phyloP scores from a whole-genome alignment of 2,329 filamentous ascomycete genomes.

The Fusarium equiseti region DNA sequence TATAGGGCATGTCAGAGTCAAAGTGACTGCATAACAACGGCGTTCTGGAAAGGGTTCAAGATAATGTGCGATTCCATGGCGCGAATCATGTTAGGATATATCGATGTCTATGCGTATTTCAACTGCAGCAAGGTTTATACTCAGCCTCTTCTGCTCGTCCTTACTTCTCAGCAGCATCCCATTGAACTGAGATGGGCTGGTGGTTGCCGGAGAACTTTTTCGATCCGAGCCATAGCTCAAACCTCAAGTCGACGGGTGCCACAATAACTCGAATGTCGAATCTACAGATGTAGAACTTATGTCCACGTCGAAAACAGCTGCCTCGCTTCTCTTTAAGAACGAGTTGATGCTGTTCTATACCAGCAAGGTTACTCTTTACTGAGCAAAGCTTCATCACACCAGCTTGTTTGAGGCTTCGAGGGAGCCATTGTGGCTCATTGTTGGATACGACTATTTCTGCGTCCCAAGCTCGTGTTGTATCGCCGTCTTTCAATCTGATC shows the following conservation, averaged over 20 bases:
- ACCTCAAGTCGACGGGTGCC: slow-evolving; percentile 64
- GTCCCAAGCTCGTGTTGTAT: slow-evolving; percentile 53
- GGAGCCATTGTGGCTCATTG: slow-evolving; percentile 53
- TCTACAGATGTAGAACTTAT: slow-evolving; percentile 56
- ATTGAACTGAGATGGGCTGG: slow-evolving; percentile 37
- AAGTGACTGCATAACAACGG: slow-evolving; percentile 17
- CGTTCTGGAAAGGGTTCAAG: slow-evolving; percentile 32
- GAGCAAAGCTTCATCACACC: slow-evolving; percentile 55
- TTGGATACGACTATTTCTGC: slow-evolving; percentile 56
- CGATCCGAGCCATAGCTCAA: slow-evolving; percentile 56
- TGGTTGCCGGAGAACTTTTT: slow-evolving; percentile 39
- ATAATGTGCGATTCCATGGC: slow-evolving; percentile 27
- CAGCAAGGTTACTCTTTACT: slow-evolving; percentile 56
- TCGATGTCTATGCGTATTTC: slow-evolving; percentile 27
- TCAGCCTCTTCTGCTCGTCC: not conserved
- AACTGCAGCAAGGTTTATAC: slow-evolving; percentile 8
- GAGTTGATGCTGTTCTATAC: slow-evolving; percentile 54
- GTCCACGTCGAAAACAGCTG: slow-evolving; percentile 51
- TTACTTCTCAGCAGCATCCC: slow-evolving; percentile 19
- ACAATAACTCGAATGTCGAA: slow-evolving; percentile 67
- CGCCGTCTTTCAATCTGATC: slow-evolving; percentile 50
- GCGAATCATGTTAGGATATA: slow-evolving; percentile 23
- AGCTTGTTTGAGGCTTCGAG: slow-evolving; percentile 53
- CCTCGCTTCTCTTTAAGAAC: slow-evolving; percentile 53
- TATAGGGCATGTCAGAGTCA: slow-evolving; percentile 14